Percentiles rank a stretch among this genome's conserved stretches.
These are phyloP conservation scores for Crithidia bombi DNA, from an alignment of 208 protist genomes.

Conservation along the genomic window DNA sequence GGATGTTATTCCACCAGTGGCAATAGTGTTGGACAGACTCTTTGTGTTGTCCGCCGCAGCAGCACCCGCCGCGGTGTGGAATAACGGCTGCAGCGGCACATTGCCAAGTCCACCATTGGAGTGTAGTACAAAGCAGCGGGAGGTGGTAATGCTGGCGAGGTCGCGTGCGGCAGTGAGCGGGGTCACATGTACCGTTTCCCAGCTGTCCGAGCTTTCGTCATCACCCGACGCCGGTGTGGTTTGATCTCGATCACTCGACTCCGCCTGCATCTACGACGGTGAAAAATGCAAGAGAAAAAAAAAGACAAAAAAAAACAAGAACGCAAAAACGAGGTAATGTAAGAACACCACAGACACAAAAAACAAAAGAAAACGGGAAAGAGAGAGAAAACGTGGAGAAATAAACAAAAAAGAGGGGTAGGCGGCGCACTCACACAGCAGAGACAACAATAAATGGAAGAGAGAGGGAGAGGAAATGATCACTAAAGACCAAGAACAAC, in stretches of 20 bases:
- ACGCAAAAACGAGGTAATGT: neutral
- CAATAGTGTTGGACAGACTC: no score
- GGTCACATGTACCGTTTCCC: slow-evolving; percentile 21
- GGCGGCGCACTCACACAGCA: no score
- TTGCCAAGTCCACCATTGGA: neutral
- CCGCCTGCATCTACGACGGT: slow-evolving; percentile 6
- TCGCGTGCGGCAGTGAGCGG: slow-evolving; percentile 15
- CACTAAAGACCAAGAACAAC: neutral
- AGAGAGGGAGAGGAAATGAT: neutral
- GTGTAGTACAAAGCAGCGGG: slow-evolving; percentile 25
- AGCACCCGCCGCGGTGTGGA: slow-evolving; percentile 10
- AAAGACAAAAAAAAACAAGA: slow-evolving; percentile 10
- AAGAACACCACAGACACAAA: neutral
- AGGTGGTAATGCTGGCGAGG: slow-evolving; percentile 5
- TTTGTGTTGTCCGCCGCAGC: neutral
- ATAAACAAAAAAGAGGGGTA: neutral
- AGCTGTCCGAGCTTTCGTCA: slow-evolving; percentile 15
- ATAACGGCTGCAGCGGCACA: neutral
- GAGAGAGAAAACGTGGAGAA: slow-evolving; percentile 1
- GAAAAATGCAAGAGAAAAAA: neutral
- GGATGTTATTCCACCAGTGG: neutral
- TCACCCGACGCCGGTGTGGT: neutral
- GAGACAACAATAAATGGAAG: neutral
- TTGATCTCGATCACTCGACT: neutral
- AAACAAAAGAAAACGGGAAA: neutral